Evolutionary conservation across 1,139 yeast species (phyloP).

Genomic region (Taphrina flavorubra): DNA sequence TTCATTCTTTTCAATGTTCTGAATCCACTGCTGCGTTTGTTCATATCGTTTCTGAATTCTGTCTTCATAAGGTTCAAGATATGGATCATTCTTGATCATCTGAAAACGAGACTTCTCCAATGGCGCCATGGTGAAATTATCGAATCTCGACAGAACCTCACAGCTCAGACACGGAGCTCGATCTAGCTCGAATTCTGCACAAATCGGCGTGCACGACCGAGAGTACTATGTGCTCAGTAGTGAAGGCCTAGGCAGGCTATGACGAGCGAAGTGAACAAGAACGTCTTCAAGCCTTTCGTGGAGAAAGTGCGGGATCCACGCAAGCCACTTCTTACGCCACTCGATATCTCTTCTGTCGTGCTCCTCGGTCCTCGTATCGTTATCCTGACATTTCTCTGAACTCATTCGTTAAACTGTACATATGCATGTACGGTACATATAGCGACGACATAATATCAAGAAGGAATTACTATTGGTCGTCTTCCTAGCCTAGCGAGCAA

Average conservation of each 20-base stretch:
- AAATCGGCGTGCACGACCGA: too few species aligned
- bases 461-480: too few species aligned
- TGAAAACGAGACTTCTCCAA: slow-evolving; percentile 47
- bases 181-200: too few species aligned
- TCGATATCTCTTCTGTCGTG: slow-evolving; percentile 7
- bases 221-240: not conserved
- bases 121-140: not conserved
- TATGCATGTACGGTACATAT: too few species aligned
- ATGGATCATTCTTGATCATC: slow-evolving; percentile 63
- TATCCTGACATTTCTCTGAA: not conserved
- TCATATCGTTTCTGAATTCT: slow-evolving; percentile 63
- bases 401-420: too few species aligned
- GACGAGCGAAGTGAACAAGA: not conserved
- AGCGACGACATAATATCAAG: not conserved
- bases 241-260: not conserved
- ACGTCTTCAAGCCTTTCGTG: too few species aligned
- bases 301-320: not conserved
- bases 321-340: not conserved
- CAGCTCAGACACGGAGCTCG: too few species aligned
- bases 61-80: slow-evolving; percentile 78
- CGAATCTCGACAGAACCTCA: not conserved
- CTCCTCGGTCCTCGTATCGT: not conserved
- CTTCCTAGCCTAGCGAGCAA: too few species aligned
- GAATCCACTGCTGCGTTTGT: slow-evolving; percentile 64
- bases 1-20: slow-evolving; percentile 57